A percentile compares a stretch with the other conserved stretches of the same genome.
These are phyloP conservation scores for Exophiala alcalophila DNA, from an alignment of 2,329 filamentous ascomycete genomes.

Conservation along the genomic window DNA sequence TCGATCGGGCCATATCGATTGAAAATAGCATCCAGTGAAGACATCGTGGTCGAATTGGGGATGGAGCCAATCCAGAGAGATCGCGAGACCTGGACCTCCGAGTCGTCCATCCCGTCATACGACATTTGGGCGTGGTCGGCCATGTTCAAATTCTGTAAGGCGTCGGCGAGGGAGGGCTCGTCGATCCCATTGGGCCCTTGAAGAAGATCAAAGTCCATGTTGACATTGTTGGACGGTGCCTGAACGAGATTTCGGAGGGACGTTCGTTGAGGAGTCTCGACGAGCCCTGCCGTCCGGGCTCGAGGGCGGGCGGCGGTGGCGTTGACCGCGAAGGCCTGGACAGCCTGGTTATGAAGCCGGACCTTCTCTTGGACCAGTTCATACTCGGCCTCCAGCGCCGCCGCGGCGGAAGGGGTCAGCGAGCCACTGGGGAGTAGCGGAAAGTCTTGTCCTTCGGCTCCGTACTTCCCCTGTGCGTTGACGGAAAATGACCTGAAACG, in stretches of 20 bases:
- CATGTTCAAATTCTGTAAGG: slow-evolving; percentile 26
- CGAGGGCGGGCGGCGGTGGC: slow-evolving; percentile 78
- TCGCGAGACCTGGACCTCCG: slow-evolving; percentile 77
- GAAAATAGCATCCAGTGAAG: slow-evolving; percentile 92
- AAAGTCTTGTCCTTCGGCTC: slow-evolving; percentile 77
- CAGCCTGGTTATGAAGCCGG: slow-evolving; percentile 86
- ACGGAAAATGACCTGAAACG: slow-evolving; percentile 97
- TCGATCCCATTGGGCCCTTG: slow-evolving; percentile 18
- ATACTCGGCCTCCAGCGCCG: slow-evolving; percentile 55
- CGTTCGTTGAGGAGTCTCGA: slow-evolving; percentile 69
- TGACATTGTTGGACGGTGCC: slow-evolving; percentile 33
- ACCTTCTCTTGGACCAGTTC: slow-evolving; percentile 66
- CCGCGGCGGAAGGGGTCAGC: slow-evolving; percentile 56
- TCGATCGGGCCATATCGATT: slow-evolving; percentile 86
- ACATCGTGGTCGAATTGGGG: slow-evolving; percentile 92
- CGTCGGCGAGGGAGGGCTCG: slow-evolving; percentile 19
- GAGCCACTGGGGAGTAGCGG: slow-evolving; percentile 57
- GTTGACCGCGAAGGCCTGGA: slow-evolving; percentile 86
- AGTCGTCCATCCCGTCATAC: slow-evolving; percentile 70
- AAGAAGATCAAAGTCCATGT: slow-evolving; percentile 22
- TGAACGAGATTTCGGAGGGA: slow-evolving; percentile 70
- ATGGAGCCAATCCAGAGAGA: slow-evolving; percentile 97
- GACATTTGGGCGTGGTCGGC: slow-evolving; percentile 15
- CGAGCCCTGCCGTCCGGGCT: slow-evolving; percentile 84
- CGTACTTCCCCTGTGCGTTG: slow-evolving; percentile 95